Conservation (phyloP, 176 grass and related monocot genomes). For the Aegilops longissima region DNA sequence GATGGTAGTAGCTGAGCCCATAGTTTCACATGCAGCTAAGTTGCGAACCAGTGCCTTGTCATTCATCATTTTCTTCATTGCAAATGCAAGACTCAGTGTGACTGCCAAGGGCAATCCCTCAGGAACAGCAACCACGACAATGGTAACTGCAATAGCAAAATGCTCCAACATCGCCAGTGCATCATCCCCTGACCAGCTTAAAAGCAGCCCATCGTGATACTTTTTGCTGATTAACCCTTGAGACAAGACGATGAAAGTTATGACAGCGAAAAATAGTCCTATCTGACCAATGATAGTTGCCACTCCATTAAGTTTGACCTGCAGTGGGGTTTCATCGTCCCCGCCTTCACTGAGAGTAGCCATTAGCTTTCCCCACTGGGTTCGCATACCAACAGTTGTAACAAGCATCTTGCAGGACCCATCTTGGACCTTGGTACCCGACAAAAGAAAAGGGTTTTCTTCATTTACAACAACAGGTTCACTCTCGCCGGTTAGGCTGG, state of each 20-base stretch:
- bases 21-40: slow-evolving; percentile 96
- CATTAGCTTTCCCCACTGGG: slow-evolving; percentile 98
- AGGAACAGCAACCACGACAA: slow-evolving; percentile 96
- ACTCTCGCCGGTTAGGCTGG: slow-evolving; percentile 92
- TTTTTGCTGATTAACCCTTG: slow-evolving; percentile 67
- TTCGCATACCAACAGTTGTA: slow-evolving; percentile 94
- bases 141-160: slow-evolving; percentile 97
- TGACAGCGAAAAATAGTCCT: slow-evolving; percentile 89
- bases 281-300: slow-evolving; percentile 89
- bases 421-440: slow-evolving; percentile 91
- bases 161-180: slow-evolving; percentile 79
- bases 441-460: slow-evolving; percentile 92
- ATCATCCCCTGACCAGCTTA: slow-evolving; percentile 87
- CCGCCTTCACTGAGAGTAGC: slow-evolving; percentile 92
- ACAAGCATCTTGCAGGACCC: slow-evolving; percentile 92
- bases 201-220: slow-evolving; percentile 36
- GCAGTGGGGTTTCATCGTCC: slow-evolving; percentile 95
- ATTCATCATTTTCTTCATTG: slow-evolving; percentile 99
- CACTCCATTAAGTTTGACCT: slow-evolving; percentile 77
- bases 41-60: slow-evolving; percentile 90
- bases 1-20: slow-evolving; percentile 96
- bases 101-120: slow-evolving; percentile 97
- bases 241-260: slow-evolving; percentile 91
- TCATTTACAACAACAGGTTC: slow-evolving; percentile 75
- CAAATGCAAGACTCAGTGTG: slow-evolving; percentile 92